Evolutionary conservation across 1,284 basidiomycete species (phyloP), one percentile per base, ranked within the genome.

Genomic region (Ustilago cynodontis): DNA sequence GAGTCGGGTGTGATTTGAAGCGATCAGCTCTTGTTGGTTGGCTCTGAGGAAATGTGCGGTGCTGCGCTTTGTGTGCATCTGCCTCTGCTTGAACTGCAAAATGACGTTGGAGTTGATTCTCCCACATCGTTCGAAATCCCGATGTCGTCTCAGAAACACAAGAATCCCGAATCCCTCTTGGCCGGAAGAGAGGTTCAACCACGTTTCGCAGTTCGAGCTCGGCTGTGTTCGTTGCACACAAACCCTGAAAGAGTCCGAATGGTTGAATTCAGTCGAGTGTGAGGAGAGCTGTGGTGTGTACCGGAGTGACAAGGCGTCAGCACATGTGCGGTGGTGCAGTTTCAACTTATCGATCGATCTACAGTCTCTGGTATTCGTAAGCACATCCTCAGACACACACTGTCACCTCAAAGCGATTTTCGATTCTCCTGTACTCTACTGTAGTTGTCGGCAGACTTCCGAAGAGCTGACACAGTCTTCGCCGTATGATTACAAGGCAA

Each of bases 291-390:
- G 31, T 33, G 31, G 43, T n/a, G n/a, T 45, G 7, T 16, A 22
- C n/a, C n/a, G 4, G 13, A 45, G 43, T 45, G 18, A 8, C 8
- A 22, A 45, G 43, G 43, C 43, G 45, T 49, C 43, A 59, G 57
- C 57, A 26, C 16, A 41, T 29, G 33, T 59, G 28, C 18, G 14
- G 53, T 29, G 14, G 53, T 29, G 6, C 29, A 33, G 29, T 20
- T 24, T 16, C 26, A 43, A 33, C 47, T 60, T 60, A 60, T 60
- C 59, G 50, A 60, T 59, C 58, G 54, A 56, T 57, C 55, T 3
- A 31, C 41, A 45, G 35, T 22, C 29, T n/a, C n/a, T n/a, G 24
- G 55, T 33, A 45, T 20, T 28, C n/a, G 28, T 29, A 28, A 50
- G 49, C 49, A 50, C 49, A 50, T n/a, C 10, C 24, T 16, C 31